These are phyloP conservation scores for Fibroporia radiculosa DNA, from an alignment of 768 basidiomycete genomes.

Conservation along the genomic window DNA sequence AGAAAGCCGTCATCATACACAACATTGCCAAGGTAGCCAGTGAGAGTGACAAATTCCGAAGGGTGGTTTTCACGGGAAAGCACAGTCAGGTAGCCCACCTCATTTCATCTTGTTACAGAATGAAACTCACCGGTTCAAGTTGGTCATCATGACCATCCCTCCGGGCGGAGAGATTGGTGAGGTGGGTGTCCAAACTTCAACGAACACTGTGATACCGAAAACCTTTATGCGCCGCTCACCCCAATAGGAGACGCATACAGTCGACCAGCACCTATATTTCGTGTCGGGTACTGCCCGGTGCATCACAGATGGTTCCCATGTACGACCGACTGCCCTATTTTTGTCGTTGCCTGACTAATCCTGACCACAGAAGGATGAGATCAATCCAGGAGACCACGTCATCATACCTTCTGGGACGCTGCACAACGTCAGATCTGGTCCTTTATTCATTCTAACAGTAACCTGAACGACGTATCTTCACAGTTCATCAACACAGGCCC, in stretches of 20 bases:
- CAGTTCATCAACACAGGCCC: conserved; percentile 22
- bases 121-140: conserved; percentile 2
- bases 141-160: conserved; percentile 23
- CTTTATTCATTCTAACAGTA: no score
- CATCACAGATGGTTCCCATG: conserved; percentile 17
- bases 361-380: conserved; percentile 8
- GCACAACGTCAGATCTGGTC: conserved; percentile 21
- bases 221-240: no score
- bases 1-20: conserved; percentile 18
- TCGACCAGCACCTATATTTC: conserved; percentile 22
- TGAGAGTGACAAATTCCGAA: conserved; percentile 21
- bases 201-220: no score
- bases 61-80: conserved; percentile 20
- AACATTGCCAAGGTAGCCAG: conserved; percentile 18
- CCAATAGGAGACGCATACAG: conserved; percentile 19
- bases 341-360: not conserved
- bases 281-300: conserved; percentile 19
- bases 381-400: conserved; percentile 19
- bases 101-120: not conserved
- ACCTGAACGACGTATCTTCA: not conserved
- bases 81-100: conserved; percentile 19
- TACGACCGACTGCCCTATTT: no score
- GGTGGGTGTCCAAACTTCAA: no score
- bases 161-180: conserved; percentile 22
- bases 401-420: conserved; percentile 21